These are phyloP conservation scores for Hymenoscyphus fructigenus DNA, from an alignment of 2,329 filamentous ascomycete genomes.

Conservation along the genomic window DNA sequence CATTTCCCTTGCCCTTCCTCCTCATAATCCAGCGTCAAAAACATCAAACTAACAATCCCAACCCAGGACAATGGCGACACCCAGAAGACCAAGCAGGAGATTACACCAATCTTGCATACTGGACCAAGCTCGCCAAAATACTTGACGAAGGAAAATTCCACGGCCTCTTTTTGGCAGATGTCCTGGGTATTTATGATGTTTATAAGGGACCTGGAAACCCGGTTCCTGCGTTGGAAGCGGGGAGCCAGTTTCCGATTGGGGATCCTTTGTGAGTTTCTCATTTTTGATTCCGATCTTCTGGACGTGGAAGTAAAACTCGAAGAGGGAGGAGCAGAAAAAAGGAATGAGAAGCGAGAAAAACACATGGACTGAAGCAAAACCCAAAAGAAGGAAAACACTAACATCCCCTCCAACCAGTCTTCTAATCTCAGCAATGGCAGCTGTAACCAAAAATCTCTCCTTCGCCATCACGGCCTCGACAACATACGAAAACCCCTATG, in stretches of 20 bases:
- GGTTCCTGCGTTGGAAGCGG: conserved; percentile 56
- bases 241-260: conserved; percentile 68
- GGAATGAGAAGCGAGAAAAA: not conserved
- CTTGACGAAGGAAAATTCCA: conserved; percentile 62
- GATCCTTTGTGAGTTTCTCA: conserved; percentile 52
- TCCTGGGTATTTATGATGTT: conserved; percentile 64
- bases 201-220: conserved; percentile 51
- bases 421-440: conserved; percentile 65
- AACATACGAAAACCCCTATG: conserved; percentile 68
- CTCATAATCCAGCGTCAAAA: not conserved
- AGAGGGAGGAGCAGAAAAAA: not conserved
- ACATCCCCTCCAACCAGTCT: not conserved
- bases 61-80: conserved; percentile 53
- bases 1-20: not conserved
- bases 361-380: not conserved
- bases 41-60: not conserved
- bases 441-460: conserved; percentile 60
- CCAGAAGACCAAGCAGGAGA: conserved; percentile 60
- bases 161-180: conserved; percentile 65
- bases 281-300: no score
- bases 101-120: conserved; percentile 61
- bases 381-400: not conserved
- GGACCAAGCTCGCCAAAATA: conserved; percentile 57
- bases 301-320: not conserved
- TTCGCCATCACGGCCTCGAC: conserved; percentile 67